Evolutionary conservation across 148 eudicot species (phyloP).

Genomic region (Cornus kousa): DNA sequence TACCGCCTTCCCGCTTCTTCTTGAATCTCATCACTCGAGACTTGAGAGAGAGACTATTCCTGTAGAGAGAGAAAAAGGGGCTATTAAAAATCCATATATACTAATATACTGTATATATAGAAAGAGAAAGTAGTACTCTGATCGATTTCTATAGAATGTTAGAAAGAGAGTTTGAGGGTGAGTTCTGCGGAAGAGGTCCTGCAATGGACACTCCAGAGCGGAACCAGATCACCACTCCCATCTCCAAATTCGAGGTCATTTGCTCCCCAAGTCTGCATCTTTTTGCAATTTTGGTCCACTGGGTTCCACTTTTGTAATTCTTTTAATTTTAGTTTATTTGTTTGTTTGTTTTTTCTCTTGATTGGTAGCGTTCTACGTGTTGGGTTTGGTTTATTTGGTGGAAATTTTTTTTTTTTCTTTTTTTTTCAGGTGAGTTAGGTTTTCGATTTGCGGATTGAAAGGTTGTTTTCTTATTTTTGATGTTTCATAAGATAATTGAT

Average conservation of each 20-base stretch:
- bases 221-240: constrained; percentile 9
- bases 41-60: too few species aligned
- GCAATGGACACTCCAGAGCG: constrained; percentile 21
- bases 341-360: not conserved
- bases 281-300: not conserved
- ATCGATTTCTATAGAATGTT: not conserved
- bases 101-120: not conserved
- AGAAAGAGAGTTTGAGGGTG: constrained; percentile 4
- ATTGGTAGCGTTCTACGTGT: not conserved
- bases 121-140: not conserved
- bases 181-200: constrained; percentile 8
- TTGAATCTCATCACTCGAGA: constrained; percentile 2
- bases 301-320: not conserved
- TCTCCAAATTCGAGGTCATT: constrained; percentile 13
- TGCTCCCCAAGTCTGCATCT: constrained; percentile 5
- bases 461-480: not conserved
- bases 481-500: not conserved
- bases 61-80: constrained; percentile 3
- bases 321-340: not conserved
- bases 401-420: not conserved
- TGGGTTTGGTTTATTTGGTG: constrained; percentile 6
- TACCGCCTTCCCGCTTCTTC: constrained; percentile 20
- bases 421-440: not conserved
- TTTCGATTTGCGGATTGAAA: not conserved
- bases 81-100: not conserved